These are phyloP conservation scores for Lentinula raphanica DNA, from an alignment of 768 basidiomycete genomes.

Conservation along the genomic window DNA sequence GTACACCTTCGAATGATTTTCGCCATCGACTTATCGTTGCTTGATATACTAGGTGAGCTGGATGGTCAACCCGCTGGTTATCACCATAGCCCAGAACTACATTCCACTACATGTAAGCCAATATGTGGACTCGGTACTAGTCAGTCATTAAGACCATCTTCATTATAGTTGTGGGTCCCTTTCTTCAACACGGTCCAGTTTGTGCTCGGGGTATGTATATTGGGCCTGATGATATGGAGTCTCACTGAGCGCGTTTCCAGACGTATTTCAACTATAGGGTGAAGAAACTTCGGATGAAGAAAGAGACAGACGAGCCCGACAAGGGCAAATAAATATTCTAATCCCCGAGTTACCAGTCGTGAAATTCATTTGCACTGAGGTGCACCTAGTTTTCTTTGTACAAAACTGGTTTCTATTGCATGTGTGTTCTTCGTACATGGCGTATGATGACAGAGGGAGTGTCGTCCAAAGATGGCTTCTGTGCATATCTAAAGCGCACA, in stretches of 20 bases:
- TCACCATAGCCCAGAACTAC: slow-evolving; percentile 75
- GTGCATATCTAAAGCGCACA: slow-evolving; percentile 30
- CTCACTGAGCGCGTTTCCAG: slow-evolving; percentile 27
- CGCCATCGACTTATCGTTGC: neutral
- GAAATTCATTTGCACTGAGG: too few species aligned
- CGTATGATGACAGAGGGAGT: slow-evolving; percentile 27
- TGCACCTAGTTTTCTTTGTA: too few species aligned
- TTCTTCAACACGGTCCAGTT: slow-evolving; percentile 83
- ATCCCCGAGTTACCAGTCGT: too few species aligned
- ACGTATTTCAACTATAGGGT: slow-evolving; percentile 71
- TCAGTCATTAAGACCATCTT: neutral
- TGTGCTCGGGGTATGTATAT: slow-evolving; percentile 60
- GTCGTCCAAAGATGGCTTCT: slow-evolving; percentile 25
- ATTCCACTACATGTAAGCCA: slow-evolving; percentile 64
- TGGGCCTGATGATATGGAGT: neutral
- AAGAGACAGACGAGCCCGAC: slow-evolving; percentile 39
- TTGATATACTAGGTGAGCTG: slow-evolving; percentile 58
- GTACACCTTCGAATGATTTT: neutral
- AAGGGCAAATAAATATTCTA: neutral
- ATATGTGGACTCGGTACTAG: neutral
- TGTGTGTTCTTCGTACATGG: slow-evolving; percentile 18
- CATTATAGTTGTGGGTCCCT: slow-evolving; percentile 75
- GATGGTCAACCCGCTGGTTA: slow-evolving; percentile 71
- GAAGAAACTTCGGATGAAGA: slow-evolving; percentile 57
- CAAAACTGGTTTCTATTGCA: neutral